Base-by-base conservation (phyloP, 2,329 filamentous ascomycete genomes). In the Venturia oleaginea region DNA sequence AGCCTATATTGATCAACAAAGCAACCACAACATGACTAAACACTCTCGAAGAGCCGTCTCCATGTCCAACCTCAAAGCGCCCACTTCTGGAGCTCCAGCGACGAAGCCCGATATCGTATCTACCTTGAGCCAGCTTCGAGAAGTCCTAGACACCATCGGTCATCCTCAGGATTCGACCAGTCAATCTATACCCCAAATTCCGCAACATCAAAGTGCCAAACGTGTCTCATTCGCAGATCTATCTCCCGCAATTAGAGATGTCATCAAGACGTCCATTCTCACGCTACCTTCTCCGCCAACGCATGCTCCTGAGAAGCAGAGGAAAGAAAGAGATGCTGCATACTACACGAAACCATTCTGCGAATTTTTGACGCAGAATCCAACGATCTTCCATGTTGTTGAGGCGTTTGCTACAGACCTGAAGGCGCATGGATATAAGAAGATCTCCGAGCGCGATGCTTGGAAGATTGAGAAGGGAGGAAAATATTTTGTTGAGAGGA, bases 361-460 rank as follows among this genome's bases (percentile, higher is more conserved):
- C 73, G 83, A 91, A 62, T 97, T 97, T 73, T 84, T 97, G 79
- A 89, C 86, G 55, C 83, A 89, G 67, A 96, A 97, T 73, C 94
- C 94, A 0, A 97, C 94, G 10, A 85, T 97, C 59, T 99, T 96
- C 75, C 94, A 99, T 72, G 86, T 91, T 1, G 92, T 97, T 34
- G 84, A 86, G 65, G 85, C 91, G 70, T 91, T 96, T 73, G 86
- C 88, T 71, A 80, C 82, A 65, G 87, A 92, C 71, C 83, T 97
- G 59, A 80, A 83, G 67, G 81, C 84, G 46, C 80, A 85, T 43
- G 93, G 91, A 55, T 99, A 90, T 76, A 83, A 81, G 66, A 87
- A 89, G 84, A 82, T 92, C n/a, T 88, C 87, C 7, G 84, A 93
- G 72, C 86, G 93, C 59, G 86, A 92, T 67, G 80, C 83, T 66